Conservation (phyloP, 257 asterid species). For the Solanum chiquidenum region DNA sequence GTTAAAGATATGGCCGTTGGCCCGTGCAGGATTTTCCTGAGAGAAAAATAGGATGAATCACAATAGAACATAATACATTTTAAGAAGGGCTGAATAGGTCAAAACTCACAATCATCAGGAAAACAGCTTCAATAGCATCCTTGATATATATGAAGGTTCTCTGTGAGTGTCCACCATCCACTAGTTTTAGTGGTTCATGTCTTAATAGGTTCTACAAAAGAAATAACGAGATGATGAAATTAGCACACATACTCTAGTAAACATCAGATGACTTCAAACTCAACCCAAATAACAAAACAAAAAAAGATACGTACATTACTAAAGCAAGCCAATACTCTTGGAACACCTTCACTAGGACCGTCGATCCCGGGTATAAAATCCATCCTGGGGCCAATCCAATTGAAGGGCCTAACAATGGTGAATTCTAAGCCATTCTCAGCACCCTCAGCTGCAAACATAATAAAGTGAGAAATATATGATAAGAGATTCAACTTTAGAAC, state of each 20-base stretch:
- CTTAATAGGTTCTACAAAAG: constrained; percentile 61
- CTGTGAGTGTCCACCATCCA: constrained; percentile 91
- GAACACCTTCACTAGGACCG: constrained; percentile 98
- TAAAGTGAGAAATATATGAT: constrained; percentile 6
- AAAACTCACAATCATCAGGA: constrained; percentile 71
- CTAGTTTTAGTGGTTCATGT: constrained; percentile 83
- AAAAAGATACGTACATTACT: constrained; percentile 48
- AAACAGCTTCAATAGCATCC: constrained; percentile 96
- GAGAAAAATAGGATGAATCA: constrained; percentile 9
- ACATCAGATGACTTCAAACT: not conserved
- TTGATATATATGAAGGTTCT: constrained; percentile 84
- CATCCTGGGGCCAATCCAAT: constrained; percentile 99
- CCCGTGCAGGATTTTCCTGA: constrained; percentile 92
- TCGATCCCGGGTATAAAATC: constrained; percentile 95
- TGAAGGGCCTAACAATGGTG: constrained; percentile 92
- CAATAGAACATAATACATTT: not conserved
- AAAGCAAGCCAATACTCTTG: constrained; percentile 93
- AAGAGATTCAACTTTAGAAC: not conserved
- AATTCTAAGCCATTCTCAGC: constrained; percentile 93
- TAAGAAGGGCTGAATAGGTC: not conserved
- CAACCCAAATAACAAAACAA: not conserved
- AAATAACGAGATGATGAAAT: not conserved
- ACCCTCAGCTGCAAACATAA: constrained; percentile 72
- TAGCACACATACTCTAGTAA: not conserved
- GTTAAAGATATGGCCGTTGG: constrained; percentile 85